Evolutionary conservation across 768 basidiomycete genomes (phyloP).

Genomic region (Phanerodontia chrysosporium): DNA sequence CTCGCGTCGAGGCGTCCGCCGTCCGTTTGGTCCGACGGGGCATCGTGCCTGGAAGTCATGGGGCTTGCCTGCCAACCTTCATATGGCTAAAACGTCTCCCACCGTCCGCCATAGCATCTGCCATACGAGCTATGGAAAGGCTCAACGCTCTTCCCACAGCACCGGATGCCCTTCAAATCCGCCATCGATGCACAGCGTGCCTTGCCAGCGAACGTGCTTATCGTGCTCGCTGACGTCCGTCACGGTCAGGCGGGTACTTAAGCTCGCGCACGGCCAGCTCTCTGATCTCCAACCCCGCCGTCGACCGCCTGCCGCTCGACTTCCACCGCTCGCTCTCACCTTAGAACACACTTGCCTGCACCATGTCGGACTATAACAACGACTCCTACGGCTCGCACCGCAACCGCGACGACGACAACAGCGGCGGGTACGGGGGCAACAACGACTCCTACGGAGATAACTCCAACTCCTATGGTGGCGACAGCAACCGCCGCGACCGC

Average conservation of each 20-base stretch:
- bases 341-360: too few relatives aligned
- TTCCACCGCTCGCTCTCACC: background rate
- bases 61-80: background rate
- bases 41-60: background rate
- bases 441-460: background rate
- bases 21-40: background rate
- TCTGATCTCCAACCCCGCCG: background rate
- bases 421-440: constrained; percentile 8
- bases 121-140: background rate
- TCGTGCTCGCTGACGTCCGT: background rate
- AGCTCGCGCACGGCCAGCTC: background rate
- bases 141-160: background rate
- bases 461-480: background rate
- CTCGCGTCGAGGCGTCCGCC: background rate
- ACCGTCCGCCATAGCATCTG: background rate
- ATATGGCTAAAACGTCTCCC: background rate
- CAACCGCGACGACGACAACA: constrained; percentile 4
- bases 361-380: constrained; percentile 6
- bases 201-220: background rate
- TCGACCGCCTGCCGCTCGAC: background rate
- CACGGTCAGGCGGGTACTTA: background rate
- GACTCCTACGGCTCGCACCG: constrained; percentile 1
- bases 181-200: background rate
- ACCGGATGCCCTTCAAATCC: background rate
- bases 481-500: background rate